These are phyloP conservation scores for Trichoderma endophyticum DNA, from an alignment of 2,329 filamentous ascomycete species.

Conservation along the genomic window DNA sequence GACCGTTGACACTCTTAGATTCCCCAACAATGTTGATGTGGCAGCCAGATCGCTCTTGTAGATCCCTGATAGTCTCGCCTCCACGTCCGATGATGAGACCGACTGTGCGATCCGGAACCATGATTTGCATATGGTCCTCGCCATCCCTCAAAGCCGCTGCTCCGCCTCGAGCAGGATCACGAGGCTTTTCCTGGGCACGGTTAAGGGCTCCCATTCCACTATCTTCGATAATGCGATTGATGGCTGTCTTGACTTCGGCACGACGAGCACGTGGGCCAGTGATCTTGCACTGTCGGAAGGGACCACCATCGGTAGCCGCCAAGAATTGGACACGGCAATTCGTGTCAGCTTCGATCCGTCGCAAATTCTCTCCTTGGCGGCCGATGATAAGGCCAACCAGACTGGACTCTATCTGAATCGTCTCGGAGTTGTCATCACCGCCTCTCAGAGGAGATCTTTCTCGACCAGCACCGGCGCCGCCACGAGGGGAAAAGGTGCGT, in stretches of 20 bases:
- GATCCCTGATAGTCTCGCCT: conserved; percentile 86
- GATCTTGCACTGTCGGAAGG: conserved; percentile 81
- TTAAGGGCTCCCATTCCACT: conserved; percentile 53
- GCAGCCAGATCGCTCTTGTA: conserved; percentile 89
- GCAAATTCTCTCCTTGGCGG: conserved; percentile 82
- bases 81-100: conserved; percentile 91
- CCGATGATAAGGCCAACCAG: conserved; percentile 89
- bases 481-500: conserved; percentile 57
- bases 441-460: conserved; percentile 58
- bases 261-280: conserved; percentile 69
- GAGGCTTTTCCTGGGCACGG: conserved; percentile 41
- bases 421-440: conserved; percentile 69
- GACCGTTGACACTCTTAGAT: conserved; percentile 85
- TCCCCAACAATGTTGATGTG: conserved; percentile 95
- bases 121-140: conserved; percentile 85
- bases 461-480: conserved; percentile 46
- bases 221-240: conserved; percentile 84
- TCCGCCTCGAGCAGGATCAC: conserved; percentile 38
- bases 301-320: conserved; percentile 69
- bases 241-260: conserved; percentile 75
- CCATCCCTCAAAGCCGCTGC: conserved; percentile 63
- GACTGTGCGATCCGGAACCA: conserved; percentile 91
- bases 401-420: conserved; percentile 80
- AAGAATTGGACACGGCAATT: conserved; percentile 85
- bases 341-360: conserved; percentile 79